phyloP scores from a whole-genome alignment of 2,329 filamentous ascomycete genomes.

The Ceratocystis eucalypticola region DNA sequence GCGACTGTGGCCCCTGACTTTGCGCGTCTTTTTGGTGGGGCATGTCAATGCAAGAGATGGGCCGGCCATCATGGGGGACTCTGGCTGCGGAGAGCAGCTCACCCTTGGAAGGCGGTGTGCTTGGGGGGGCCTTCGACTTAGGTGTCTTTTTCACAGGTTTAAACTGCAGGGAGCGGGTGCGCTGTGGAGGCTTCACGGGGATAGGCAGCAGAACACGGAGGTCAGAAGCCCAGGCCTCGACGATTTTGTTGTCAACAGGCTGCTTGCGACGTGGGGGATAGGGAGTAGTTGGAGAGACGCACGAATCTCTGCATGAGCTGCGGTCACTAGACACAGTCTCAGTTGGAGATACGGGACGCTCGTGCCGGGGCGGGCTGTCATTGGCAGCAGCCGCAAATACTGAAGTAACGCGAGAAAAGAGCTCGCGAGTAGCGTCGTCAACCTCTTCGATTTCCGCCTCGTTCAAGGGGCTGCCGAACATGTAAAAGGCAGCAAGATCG shows the following conservation, averaged over 20 bases:
- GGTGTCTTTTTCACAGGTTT: conserved; percentile 14
- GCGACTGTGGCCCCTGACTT: background rate
- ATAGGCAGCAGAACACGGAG: conserved; percentile 9
- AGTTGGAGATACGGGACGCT: conserved; percentile 17
- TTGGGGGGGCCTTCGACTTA: conserved; percentile 6
- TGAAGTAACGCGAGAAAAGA: conserved; percentile 11
- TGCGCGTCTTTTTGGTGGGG: background rate
- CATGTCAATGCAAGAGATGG: conserved; percentile 12
- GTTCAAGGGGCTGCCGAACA: conserved; percentile 30
- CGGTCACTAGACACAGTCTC: conserved; percentile 20
- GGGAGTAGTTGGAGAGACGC: conserved; percentile 18
- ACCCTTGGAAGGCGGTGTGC: conserved; percentile 14
- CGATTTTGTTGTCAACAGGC: conserved; percentile 3
- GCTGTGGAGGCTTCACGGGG: conserved; percentile 14
- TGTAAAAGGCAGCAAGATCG: conserved; percentile 35
- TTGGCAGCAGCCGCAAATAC: conserved; percentile 10
- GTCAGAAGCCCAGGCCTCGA: conserved; percentile 15
- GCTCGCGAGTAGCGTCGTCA: conserved; percentile 11
- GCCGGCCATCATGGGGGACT: conserved; percentile 5
- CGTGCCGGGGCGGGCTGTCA: conserved; percentile 5
- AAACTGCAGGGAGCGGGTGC: conserved; percentile 15
- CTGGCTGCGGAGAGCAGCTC: conserved; percentile 4
- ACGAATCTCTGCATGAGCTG: conserved; percentile 18
- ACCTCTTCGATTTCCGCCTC: conserved; percentile 4
- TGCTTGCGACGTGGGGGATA: conserved; percentile 13